phyloP scores from a whole-genome alignment of 257 asterid genomes.

The Ballota nigra region DNA sequence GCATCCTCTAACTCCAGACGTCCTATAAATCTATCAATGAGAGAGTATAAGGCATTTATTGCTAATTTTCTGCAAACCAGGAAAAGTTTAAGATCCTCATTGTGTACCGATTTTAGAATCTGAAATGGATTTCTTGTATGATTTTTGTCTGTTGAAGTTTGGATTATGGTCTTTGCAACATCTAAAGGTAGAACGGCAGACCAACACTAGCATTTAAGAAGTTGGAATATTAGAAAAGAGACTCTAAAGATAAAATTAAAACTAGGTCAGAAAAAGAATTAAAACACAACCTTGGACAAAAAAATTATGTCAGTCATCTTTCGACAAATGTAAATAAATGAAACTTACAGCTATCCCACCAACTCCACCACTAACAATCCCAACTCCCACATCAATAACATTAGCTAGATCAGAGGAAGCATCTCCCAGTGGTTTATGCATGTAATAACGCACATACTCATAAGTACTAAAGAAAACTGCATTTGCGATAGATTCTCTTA shows the following conservation, averaged over 20 bases:
- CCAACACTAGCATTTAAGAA: slow-evolving; percentile 54
- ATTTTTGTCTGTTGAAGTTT: slow-evolving; percentile 55
- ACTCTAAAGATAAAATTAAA: slow-evolving; percentile 13
- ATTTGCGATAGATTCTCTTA: slow-evolving; percentile 82
- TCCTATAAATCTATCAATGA: slow-evolving; percentile 64
- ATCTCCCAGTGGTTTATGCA: slow-evolving; percentile 60
- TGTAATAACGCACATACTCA: slow-evolving; percentile 71
- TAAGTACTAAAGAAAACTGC: slow-evolving; percentile 82
- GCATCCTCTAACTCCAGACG: slow-evolving; percentile 78
- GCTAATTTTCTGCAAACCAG: slow-evolving; percentile 4
- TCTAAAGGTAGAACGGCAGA: slow-evolving; percentile 73
- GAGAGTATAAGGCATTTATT: slow-evolving; percentile 26
- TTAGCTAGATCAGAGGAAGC: slow-evolving; percentile 47
- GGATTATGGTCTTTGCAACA: slow-evolving; percentile 89
- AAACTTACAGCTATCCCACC: slow-evolving; percentile 79
- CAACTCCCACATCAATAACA: slow-evolving; percentile 70
- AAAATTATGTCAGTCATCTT: slow-evolving; percentile 6
- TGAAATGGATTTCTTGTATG: slow-evolving; percentile 66
- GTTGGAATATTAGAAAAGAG: slow-evolving; percentile 27
- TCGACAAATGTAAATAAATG: slow-evolving; percentile 9
- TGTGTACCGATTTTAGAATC: slow-evolving; percentile 55
- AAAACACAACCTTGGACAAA: slow-evolving; percentile 6
- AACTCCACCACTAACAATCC: slow-evolving; percentile 84
- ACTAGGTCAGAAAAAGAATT: not conserved
- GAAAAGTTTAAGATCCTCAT: slow-evolving; percentile 17